A percentile compares a stretch with the other conserved stretches of the same genome.
Conservation (phyloP, 345 rosid species). For the Firmiana major region DNA sequence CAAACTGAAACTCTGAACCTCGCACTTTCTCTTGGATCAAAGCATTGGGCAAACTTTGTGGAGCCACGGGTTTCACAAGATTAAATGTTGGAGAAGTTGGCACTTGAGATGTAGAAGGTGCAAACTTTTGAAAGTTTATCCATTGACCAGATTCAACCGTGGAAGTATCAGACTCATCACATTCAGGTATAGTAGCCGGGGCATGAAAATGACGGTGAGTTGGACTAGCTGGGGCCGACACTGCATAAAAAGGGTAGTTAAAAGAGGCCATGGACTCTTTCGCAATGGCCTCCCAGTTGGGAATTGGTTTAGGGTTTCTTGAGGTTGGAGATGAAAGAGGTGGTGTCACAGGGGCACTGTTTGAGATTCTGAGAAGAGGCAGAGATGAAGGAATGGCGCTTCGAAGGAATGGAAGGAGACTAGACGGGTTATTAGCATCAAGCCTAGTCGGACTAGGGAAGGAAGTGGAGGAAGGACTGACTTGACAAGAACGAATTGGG, state of each 20-base stretch:
- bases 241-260: slow-evolving; percentile 72
- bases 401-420: slow-evolving; percentile 58
- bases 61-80: slow-evolving; percentile 64
- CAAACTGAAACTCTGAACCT: slow-evolving; percentile 73
- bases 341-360: slow-evolving; percentile 93
- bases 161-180: slow-evolving; percentile 90
- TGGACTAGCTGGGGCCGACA: slow-evolving; percentile 96
- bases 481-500: slow-evolving; percentile 89
- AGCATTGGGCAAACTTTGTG: slow-evolving; percentile 32
- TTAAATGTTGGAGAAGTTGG: slow-evolving; percentile 92
- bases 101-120: slow-evolving; percentile 41
- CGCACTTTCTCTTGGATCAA: slow-evolving; percentile 54
- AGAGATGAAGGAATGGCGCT: slow-evolving; percentile 73
- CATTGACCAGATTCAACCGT: slow-evolving; percentile 94
- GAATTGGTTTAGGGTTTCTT: slow-evolving; percentile 63
- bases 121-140: slow-evolving; percentile 83
- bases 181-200: slow-evolving; percentile 83
- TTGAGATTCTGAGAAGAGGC: slow-evolving; percentile 91
- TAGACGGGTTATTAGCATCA: slow-evolving; percentile 43
- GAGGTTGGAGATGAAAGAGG: slow-evolving; percentile 88
- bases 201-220: slow-evolving; percentile 78
- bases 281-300: slow-evolving; percentile 80
- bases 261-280: slow-evolving; percentile 73
- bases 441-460: slow-evolving; percentile 79
- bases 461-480: slow-evolving; percentile 81